Conservation (phyloP, 2,329 filamentous ascomycete species). For the Teratosphaeriaceae sp. region DNA sequence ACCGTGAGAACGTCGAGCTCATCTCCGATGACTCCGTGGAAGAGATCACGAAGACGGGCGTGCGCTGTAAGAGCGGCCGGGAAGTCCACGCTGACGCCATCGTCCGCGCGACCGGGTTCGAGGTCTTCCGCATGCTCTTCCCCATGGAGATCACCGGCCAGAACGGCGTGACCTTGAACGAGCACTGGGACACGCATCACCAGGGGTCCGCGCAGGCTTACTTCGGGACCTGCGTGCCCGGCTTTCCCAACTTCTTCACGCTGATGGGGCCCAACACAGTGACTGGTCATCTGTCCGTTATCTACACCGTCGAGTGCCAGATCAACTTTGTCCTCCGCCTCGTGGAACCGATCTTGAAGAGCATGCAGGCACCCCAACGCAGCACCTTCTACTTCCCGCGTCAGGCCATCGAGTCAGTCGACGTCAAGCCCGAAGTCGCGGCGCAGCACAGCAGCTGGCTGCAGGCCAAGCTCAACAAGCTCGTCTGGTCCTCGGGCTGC, state of each 20-base stretch:
- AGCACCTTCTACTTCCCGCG: conserved; percentile 21
- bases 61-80: conserved; percentile 33
- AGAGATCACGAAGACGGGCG: conserved; percentile 32
- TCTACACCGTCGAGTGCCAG: conserved; percentile 47
- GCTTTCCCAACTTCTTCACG: conserved; percentile 44
- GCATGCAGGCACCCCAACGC: conserved; percentile 22
- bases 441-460: conserved; percentile 32
- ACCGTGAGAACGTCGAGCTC: conserved; percentile 38
- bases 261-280: conserved; percentile 41
- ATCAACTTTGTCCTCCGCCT: conserved; percentile 43
- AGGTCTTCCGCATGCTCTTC: conserved; percentile 41
- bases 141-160: conserved; percentile 43
- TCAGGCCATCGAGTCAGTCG: conserved; percentile 26
- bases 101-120: conserved; percentile 45
- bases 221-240: conserved; percentile 43
- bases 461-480: conserved; percentile 34
- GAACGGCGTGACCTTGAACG: conserved; percentile 33
- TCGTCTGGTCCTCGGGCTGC: conserved; percentile 47
- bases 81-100: conserved; percentile 40
- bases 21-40: conserved; percentile 36
- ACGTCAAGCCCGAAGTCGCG: conserved; percentile 33
- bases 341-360: conserved; percentile 35
- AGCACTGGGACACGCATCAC: conserved; percentile 35
- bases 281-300: conserved; percentile 45
- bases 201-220: conserved; percentile 36